phyloP scores from a whole-genome alignment of 1,284 basidiomycete genomes.

The Cutaneotrichosporon spelunceum region DNA sequence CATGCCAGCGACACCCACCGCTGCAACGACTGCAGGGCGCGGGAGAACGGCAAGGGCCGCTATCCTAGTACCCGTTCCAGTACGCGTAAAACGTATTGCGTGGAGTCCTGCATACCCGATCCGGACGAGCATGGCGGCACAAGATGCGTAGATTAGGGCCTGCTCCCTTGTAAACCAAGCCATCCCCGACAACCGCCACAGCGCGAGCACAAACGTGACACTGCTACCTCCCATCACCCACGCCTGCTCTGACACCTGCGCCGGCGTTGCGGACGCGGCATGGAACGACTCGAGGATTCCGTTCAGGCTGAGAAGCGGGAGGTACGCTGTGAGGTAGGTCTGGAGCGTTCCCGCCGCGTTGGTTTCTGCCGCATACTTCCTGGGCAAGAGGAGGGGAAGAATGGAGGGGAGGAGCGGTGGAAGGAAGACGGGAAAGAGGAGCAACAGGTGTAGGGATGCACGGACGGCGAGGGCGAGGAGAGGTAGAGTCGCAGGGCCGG shows the following conservation, averaged over 20 bases:
- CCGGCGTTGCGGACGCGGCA: slow-evolving; percentile 63
- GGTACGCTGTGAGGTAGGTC: slow-evolving; percentile 72
- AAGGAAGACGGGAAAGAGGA: slow-evolving; percentile 70
- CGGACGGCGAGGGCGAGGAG: slow-evolving; percentile 61
- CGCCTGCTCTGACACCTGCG: slow-evolving; percentile 36
- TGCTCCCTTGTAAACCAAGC: slow-evolving; percentile 28
- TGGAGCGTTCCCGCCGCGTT: slow-evolving; percentile 66
- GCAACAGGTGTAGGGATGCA: slow-evolving; percentile 64
- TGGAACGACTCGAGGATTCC: slow-evolving; percentile 86
- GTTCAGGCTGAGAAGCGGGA: slow-evolving; percentile 82
- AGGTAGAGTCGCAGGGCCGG: slow-evolving; percentile 24
- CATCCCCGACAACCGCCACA: slow-evolving; percentile 15
- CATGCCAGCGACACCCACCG: background rate
- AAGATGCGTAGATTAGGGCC: slow-evolving; percentile 72
- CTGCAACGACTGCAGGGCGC: slow-evolving; percentile 4
- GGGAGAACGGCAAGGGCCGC: slow-evolving; percentile 1
- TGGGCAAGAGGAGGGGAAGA: slow-evolving; percentile 67
- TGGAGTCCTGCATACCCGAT: slow-evolving; percentile 38
- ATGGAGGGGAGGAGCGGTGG: slow-evolving; percentile 68
- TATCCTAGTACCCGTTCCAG: background rate
- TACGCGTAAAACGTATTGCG: slow-evolving; percentile 18
- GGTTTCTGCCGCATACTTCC: slow-evolving; percentile 66
- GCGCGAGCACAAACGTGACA: slow-evolving; percentile 30
- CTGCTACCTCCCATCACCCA: slow-evolving; percentile 41
- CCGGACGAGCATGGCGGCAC: slow-evolving; percentile 42